Conservation (phyloP, 768 basidiomycete genomes). For the Candolleomyces efflorescens region DNA sequence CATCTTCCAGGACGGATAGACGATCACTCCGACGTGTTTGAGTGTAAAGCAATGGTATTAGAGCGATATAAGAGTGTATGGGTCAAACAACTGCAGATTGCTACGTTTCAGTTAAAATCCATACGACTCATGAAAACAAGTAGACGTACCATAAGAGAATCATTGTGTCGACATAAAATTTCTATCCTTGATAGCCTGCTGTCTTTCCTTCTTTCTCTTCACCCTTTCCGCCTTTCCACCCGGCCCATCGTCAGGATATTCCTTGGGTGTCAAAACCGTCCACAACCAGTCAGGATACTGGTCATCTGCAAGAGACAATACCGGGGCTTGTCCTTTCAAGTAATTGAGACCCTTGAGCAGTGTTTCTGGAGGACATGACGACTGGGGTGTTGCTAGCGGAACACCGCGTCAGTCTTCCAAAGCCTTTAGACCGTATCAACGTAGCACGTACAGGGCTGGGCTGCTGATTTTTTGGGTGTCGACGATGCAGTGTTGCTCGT, state of each 20-base stretch:
- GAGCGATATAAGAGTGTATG: background rate
- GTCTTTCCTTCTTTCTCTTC: constrained; percentile 55
- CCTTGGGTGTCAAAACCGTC: constrained; percentile 62
- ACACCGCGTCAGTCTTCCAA: background rate
- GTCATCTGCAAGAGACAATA: constrained; percentile 74
- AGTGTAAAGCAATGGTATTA: no score
- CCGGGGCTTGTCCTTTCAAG: constrained; percentile 75
- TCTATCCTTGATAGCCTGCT: constrained; percentile 68
- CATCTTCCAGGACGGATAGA: no score
- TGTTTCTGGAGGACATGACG: constrained; percentile 71
- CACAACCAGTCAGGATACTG: constrained; percentile 91
- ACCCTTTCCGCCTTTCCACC: constrained; percentile 64
- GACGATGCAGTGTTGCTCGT: constrained; percentile 1
- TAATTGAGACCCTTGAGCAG: constrained; percentile 78
- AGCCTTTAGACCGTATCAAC: background rate
- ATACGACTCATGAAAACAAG: background rate
- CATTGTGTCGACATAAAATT: constrained; percentile 87
- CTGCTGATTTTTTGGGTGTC: constrained; percentile 9
- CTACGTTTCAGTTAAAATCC: background rate
- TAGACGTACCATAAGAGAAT: background rate
- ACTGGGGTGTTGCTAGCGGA: constrained; percentile 29
- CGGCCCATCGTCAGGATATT: constrained; percentile 64
- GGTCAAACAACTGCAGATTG: background rate
- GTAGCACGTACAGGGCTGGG: constrained; percentile 7
- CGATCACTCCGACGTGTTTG: no score